These are phyloP conservation scores for Halteria grandinella DNA, from an alignment of 73 alveolate genomes.

Conservation along the genomic window DNA sequence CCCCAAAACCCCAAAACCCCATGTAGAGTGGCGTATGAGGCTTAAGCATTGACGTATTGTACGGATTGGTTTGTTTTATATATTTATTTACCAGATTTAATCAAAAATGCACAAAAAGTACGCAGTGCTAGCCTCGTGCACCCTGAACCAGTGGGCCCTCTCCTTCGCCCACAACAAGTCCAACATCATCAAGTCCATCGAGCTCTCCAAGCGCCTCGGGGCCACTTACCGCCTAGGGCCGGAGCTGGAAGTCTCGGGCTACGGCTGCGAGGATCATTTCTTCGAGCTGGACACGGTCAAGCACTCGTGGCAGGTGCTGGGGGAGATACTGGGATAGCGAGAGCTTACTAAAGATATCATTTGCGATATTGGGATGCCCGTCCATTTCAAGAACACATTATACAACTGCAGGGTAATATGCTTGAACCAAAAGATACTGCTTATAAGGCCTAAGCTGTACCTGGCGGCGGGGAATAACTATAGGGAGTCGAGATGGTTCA, in stretches of 20 bases:
- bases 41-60: no score
- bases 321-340: slow-evolving; percentile 70
- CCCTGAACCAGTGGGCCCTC: slow-evolving; percentile 87
- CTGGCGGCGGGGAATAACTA: slow-evolving; percentile 91
- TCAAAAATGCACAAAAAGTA: no score
- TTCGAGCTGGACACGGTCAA: slow-evolving; percentile 89
- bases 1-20: no score
- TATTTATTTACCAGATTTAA: no score
- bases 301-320: slow-evolving; percentile 92
- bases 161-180: slow-evolving; percentile 83
- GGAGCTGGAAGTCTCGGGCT: slow-evolving; percentile 91
- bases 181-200: slow-evolving; percentile 78
- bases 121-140: slow-evolving; percentile 71
- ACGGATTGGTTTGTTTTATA: no score
- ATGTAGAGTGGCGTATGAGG: no score
- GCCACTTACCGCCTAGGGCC: slow-evolving; percentile 80
- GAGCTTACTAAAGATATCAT: slow-evolving; percentile 66
- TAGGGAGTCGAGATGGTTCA: slow-evolving; percentile 93
- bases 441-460: slow-evolving; percentile 89
- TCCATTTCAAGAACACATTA: slow-evolving; percentile 75
- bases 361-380: slow-evolving; percentile 94
- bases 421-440: slow-evolving; percentile 73
- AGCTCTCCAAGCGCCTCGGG: slow-evolving; percentile 68
- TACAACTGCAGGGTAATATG: slow-evolving; percentile 88
- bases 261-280: slow-evolving; percentile 93